phyloP scores from a whole-genome alignment of 257 asterid species.

The Solanum rostratum region DNA sequence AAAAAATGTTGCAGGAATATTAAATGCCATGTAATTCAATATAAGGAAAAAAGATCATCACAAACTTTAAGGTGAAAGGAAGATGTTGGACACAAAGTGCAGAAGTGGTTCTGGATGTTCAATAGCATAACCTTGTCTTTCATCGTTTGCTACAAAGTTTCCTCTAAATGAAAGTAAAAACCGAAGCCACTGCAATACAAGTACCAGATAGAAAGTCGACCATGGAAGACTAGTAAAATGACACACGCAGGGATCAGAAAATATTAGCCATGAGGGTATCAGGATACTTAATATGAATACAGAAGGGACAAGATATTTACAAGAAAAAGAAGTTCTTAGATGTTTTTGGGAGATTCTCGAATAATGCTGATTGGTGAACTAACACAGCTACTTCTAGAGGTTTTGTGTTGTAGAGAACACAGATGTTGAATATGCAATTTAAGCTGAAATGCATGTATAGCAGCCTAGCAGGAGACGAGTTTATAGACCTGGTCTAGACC shows the following conservation, averaged over 20 bases:
- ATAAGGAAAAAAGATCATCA: not conserved
- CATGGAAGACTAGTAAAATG: not conserved
- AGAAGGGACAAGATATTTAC: not conserved
- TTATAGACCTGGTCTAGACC: constrained; percentile 49
- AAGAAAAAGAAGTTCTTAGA: not conserved
- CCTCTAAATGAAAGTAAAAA: constrained; percentile 54
- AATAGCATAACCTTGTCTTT: constrained; percentile 54
- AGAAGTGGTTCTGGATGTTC: constrained; percentile 76
- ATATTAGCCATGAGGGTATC: not conserved
- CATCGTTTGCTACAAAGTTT: constrained; percentile 64
- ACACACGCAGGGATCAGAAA: not conserved
- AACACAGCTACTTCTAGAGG: not conserved
- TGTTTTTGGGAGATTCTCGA: not conserved
- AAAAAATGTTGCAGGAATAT: not conserved
- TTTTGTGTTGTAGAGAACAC: not conserved
- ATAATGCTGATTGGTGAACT: not conserved
- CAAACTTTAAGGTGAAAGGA: not conserved
- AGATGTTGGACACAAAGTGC: constrained; percentile 36
- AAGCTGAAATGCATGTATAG: not conserved
- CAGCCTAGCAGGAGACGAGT: not conserved
- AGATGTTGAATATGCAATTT: not conserved
- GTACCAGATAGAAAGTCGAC: not conserved
- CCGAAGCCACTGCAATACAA: constrained; percentile 60
- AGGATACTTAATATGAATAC: not conserved
- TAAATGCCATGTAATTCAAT: not conserved